Conservation (phyloP, 2,329 filamentous ascomycete genomes). For the Clonostachys sp. region DNA sequence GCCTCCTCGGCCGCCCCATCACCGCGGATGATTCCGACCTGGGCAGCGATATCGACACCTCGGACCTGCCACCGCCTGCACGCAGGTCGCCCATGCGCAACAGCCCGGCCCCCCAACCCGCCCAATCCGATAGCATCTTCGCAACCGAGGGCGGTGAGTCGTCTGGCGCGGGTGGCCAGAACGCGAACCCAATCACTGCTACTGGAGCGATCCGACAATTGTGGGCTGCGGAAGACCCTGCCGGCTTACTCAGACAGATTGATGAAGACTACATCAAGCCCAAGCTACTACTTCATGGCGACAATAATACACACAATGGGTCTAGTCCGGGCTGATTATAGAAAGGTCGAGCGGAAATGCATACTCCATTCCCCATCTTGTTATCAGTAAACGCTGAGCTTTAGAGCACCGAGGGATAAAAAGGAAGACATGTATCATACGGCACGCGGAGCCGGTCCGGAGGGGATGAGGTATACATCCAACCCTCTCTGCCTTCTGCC, state of each 20-base stretch:
- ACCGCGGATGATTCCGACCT: slow-evolving; percentile 53
- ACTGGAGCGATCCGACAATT: slow-evolving; percentile 75
- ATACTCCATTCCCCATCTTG: too few species aligned
- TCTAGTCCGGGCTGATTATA: too few species aligned
- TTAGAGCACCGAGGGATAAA: too few species aligned
- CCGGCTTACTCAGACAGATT: slow-evolving; percentile 83
- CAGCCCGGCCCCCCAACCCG: slow-evolving; percentile 12
- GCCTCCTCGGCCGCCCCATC: slow-evolving; percentile 40
- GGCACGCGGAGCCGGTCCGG: too few species aligned
- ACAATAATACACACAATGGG: slow-evolving; percentile 7
- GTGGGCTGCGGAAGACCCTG: slow-evolving; percentile 81
- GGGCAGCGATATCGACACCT: slow-evolving; percentile 61
- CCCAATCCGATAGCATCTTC: slow-evolving; percentile 17
- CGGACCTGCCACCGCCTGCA: slow-evolving; percentile 60
- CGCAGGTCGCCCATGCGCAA: slow-evolving; percentile 29
- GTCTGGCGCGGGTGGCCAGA: not conserved
- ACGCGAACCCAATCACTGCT: slow-evolving; percentile 54
- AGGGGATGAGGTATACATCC: too few species aligned
- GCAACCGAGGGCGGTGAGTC: slow-evolving; percentile 21
- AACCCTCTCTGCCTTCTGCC: too few species aligned
- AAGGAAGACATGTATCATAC: too few species aligned
- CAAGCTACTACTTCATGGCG: slow-evolving; percentile 75
- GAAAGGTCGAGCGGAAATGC: too few species aligned
- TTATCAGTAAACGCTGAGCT: too few species aligned
- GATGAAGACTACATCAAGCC: slow-evolving; percentile 98